phyloP scores from a whole-genome alignment of 768 basidiomycete species.

The Pisolithus orientalis region DNA sequence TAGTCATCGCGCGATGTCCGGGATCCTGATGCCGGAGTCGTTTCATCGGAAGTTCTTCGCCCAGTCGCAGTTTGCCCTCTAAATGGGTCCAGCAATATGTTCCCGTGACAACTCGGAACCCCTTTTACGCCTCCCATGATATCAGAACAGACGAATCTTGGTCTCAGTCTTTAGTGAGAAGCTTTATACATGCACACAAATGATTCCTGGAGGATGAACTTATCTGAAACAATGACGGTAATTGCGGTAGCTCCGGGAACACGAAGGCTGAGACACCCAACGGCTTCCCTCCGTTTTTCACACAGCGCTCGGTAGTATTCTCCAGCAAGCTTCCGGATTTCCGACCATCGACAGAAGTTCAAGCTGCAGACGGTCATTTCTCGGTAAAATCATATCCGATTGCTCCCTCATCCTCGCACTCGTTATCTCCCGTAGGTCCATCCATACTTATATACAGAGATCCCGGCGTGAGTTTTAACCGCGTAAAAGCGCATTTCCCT shows the following conservation, averaged over 20 bases:
- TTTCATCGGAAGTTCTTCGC: not conserved
- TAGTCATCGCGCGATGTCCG: too few relatives aligned
- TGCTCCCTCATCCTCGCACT: constrained; percentile 32
- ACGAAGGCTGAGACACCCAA: too few relatives aligned
- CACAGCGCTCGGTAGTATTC: not conserved
- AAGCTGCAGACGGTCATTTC: constrained; percentile 1
- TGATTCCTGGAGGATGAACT: too few relatives aligned
- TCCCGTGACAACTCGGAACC: not conserved
- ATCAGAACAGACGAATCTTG: not conserved
- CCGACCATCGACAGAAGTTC: not conserved
- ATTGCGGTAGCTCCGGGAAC: too few relatives aligned
- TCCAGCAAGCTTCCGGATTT: not conserved
- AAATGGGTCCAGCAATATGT: not conserved
- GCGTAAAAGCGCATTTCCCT: not conserved
- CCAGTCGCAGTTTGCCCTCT: not conserved
- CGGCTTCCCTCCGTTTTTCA: not conserved
- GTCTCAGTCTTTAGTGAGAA: too few relatives aligned
- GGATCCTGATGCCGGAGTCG: too few relatives aligned
- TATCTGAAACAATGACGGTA: too few relatives aligned
- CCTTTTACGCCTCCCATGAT: too few relatives aligned
- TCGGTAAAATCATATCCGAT: not conserved
- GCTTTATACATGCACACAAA: too few relatives aligned
- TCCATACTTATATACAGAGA: not conserved
- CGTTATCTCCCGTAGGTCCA: not conserved
- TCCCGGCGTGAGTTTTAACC: not conserved